These are phyloP conservation scores for Pseudonectria foliicola DNA, from an alignment of 2,329 filamentous ascomycete species.

Conservation along the genomic window DNA sequence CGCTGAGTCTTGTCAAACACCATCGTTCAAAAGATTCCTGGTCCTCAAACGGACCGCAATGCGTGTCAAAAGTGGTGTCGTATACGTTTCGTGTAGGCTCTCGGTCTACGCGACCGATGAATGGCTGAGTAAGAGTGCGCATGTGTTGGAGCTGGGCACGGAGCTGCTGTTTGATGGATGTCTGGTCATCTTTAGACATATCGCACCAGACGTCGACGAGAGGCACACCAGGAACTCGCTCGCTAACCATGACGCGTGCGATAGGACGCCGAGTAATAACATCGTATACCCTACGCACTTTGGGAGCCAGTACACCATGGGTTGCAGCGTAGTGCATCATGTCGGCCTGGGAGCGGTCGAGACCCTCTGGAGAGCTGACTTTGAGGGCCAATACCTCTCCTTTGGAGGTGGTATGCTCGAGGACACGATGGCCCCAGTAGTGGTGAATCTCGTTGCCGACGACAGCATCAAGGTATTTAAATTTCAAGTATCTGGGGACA, in stretches of 20 bases:
- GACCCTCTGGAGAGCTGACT: not conserved
- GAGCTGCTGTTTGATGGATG: constrained; percentile 5
- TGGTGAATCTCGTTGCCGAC: constrained; percentile 2
- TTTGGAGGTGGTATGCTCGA: constrained; percentile 4
- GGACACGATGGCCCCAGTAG: constrained; percentile 1
- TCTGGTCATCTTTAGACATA: not conserved
- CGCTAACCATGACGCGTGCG: constrained; percentile 4
- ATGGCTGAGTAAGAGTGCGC: constrained; percentile 2
- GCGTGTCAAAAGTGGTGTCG: not conserved
- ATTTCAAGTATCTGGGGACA: too few relatives aligned
- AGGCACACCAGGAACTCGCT: constrained; percentile 1
- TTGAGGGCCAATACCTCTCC: constrained; percentile 1
- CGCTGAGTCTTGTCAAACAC: constrained; percentile 1
- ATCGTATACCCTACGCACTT: constrained; percentile 1
- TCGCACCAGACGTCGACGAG: constrained; percentile 2
- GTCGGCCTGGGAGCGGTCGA: constrained; percentile 1
- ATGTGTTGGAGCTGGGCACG: constrained; percentile 2
- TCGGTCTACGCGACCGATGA: constrained; percentile 1
- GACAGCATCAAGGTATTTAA: too few relatives aligned
- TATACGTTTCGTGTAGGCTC: constrained; percentile 1
- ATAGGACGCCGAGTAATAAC: constrained; percentile 1
- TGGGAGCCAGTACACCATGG: constrained; percentile 1
- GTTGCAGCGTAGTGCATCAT: constrained; percentile 5
- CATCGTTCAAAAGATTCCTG: constrained; percentile 1
- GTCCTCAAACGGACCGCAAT: constrained; percentile 2